Evolutionary conservation across 2,329 filamentous ascomycete genomes (phyloP).

Genomic region (Epichloe uncinata): DNA sequence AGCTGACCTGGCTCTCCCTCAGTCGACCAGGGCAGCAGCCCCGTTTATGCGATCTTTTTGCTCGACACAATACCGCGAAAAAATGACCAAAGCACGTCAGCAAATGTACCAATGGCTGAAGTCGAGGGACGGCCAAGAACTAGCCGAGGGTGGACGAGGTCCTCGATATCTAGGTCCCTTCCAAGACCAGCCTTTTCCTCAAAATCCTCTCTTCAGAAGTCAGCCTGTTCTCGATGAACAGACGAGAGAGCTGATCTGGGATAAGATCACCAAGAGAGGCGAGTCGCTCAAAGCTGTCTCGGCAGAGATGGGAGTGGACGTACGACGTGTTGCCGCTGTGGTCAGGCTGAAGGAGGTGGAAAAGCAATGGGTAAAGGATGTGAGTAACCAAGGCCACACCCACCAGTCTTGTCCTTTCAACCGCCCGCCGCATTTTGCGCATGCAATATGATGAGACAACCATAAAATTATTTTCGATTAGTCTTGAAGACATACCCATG

Average conservation of each 20-base stretch:
- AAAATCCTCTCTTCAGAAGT: slow-evolving; percentile 58
- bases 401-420: slow-evolving; percentile 7
- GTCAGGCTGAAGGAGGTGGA: slow-evolving; percentile 78
- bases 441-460: slow-evolving; percentile 42
- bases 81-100: slow-evolving; percentile 24
- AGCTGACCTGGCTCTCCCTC: slow-evolving; percentile 2
- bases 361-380: slow-evolving; percentile 61
- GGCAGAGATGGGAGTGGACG: slow-evolving; percentile 63
- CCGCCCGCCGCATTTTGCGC: neutral
- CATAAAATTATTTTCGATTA: slow-evolving; percentile 78
- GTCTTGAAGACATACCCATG: slow-evolving; percentile 96
- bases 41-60: slow-evolving; percentile 22
- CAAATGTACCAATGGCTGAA: slow-evolving; percentile 27
- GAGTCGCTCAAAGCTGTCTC: slow-evolving; percentile 64
- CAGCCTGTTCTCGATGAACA: slow-evolving; percentile 61
- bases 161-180: slow-evolving; percentile 26
- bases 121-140: slow-evolving; percentile 11
- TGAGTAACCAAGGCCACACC: slow-evolving; percentile 33
- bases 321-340: slow-evolving; percentile 73
- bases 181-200: slow-evolving; percentile 52
- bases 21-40: slow-evolving; percentile 1
- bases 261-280: slow-evolving; percentile 49
- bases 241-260: slow-evolving; percentile 61
- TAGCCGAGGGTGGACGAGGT: slow-evolving; percentile 13
- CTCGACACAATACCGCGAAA: slow-evolving; percentile 24